Conservation (phyloP, 257 asterid species). For the Rauvolfia tetraphylla region DNA sequence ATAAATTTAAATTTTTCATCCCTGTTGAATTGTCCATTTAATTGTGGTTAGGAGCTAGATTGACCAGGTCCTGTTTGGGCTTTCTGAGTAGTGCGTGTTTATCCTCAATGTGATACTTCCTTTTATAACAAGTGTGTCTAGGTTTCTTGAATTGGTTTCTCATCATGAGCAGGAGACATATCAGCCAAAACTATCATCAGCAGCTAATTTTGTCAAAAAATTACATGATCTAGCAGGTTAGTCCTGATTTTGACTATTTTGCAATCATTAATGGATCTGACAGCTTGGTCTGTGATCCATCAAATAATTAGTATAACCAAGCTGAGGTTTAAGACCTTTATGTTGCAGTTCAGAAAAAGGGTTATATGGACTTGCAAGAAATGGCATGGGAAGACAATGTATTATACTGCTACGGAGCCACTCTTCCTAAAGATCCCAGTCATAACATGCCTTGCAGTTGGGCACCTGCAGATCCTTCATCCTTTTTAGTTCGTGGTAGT, state of each 20-base stretch:
- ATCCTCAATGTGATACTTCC: background rate
- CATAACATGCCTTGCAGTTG: conserved; percentile 59
- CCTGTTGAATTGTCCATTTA: background rate
- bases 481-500: conserved; percentile 71
- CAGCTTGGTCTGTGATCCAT: background rate
- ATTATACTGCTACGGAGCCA: conserved; percentile 49
- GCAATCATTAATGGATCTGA: background rate
- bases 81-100: background rate
- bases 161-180: conserved; percentile 41
- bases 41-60: background rate
- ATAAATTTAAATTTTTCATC: background rate
- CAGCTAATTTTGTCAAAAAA: conserved; percentile 61
- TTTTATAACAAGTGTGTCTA: background rate
- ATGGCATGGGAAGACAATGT: conserved; percentile 45
- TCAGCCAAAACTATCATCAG: conserved; percentile 49
- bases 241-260: conserved; percentile 6
- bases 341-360: conserved; percentile 62
- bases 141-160: conserved; percentile 6
- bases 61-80: background rate
- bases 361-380: conserved; percentile 64
- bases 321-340: conserved; percentile 8
- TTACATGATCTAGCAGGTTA: conserved; percentile 70
- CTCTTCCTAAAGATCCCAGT: conserved; percentile 66
- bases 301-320: background rate
- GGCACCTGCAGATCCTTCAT: conserved; percentile 66